Base-by-base conservation (phyloP, 1,284 basidiomycete species). In the Caloboletus firmus region DNA sequence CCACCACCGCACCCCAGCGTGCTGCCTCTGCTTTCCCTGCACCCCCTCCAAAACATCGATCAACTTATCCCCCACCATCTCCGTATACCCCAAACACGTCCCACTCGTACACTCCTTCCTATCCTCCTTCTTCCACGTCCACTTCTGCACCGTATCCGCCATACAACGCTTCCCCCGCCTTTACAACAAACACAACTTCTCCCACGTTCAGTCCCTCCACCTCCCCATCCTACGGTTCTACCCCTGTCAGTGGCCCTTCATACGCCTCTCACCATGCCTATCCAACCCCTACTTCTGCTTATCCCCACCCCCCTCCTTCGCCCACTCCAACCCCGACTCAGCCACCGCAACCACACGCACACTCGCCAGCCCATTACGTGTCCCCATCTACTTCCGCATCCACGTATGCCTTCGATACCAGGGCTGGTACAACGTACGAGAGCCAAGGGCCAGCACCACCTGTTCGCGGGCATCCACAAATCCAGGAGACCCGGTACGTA, bases 281-380 rank as follows among this genome's bases (percentile, higher is more conserved):
- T 44, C 56, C 57, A 31, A 67, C 64, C 7, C 68, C 65, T 22
- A 67, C 67, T 15, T 66, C 65, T 34, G 65, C 67, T 13, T 66
- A 56, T 47, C 62, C 65, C 11, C 64, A 60, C n/a, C 67, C 65
- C 0, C 64, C 67, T 5, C 63, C 66, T 18, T 65, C 63, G 2
- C 63, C 63, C 51, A 65, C 66, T 18, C 66, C 64, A 54, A 69
- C 66, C 17, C 64, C 64, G 53, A 69, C 64, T 18, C 64, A 65
- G 41, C 55, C 55, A 20, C 41, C 58, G 2, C 64, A 61, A 17
- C 48, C 46, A 1, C 63, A 65, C 17, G 22, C 57, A 15, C 62
- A 67, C 36, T 52, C 66, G 0, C 44, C 63, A 1, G 20, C 57
- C 6, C 60, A 70, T 35, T 71, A 69, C 39, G 66, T 58, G 0